A percentile compares a stretch with the other conserved stretches of the same genome.
phyloP scores from a whole-genome alignment of 805 yeast genomes.

The Sugiyamaella qingdaonensis region DNA sequence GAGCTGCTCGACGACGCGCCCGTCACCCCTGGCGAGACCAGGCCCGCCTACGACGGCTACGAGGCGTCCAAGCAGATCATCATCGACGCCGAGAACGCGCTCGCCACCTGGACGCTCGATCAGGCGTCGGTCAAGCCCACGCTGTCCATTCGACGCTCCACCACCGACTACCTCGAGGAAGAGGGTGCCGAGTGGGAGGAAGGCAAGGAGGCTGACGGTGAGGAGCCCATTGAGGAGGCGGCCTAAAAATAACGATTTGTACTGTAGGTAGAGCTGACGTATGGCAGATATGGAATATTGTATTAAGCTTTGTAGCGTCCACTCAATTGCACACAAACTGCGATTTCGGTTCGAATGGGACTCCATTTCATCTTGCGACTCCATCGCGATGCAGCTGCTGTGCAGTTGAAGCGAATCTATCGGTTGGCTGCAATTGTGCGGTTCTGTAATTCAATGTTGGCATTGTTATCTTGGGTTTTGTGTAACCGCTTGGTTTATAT shows the following conservation, averaged over 20 bases:
- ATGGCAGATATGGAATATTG: too few species aligned
- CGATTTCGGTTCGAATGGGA: too few species aligned
- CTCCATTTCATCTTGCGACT: too few species aligned
- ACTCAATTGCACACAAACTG: too few species aligned
- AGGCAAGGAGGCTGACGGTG: slow-evolving; percentile 31
- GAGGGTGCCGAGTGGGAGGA: slow-evolving; percentile 38
- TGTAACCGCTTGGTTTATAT: too few species aligned
- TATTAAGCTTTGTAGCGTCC: too few species aligned
- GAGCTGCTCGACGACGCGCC: slow-evolving; percentile 96
- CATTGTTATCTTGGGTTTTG: too few species aligned
- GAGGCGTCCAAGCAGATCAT: slow-evolving; percentile 98
- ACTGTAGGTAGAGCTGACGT: too few species aligned
- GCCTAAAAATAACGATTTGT: neutral
- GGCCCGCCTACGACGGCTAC: slow-evolving; percentile 97
- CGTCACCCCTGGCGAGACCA: slow-evolving; percentile 98
- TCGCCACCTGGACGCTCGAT: slow-evolving; percentile 95
- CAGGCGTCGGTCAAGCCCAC: slow-evolving; percentile 93
- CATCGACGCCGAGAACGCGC: slow-evolving; percentile 92
- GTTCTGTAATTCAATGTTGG: too few species aligned
- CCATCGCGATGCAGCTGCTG: too few species aligned
- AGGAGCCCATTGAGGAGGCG: slow-evolving; percentile 3
- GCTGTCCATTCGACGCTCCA: slow-evolving; percentile 73
- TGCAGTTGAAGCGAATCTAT: too few species aligned
- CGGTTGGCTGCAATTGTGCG: too few species aligned
- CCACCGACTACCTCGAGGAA: slow-evolving; percentile 50